phyloP scores from a whole-genome alignment of 1,284 basidiomycete genomes.

The Malassezia dermatis region DNA sequence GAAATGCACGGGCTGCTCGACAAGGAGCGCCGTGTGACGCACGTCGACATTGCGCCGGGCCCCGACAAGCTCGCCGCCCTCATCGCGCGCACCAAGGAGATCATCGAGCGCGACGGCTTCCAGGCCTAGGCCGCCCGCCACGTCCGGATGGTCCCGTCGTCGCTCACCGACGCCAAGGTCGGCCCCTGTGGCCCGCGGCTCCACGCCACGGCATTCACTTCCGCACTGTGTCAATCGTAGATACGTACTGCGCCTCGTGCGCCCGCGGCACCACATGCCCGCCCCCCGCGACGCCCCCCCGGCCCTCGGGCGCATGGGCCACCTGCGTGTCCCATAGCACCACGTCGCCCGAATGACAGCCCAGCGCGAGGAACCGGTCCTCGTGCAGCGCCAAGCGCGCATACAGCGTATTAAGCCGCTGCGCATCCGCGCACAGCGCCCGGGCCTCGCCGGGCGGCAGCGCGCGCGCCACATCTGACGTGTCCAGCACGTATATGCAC shows the following conservation, averaged over 20 bases:
- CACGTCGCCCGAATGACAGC: constrained; percentile 37
- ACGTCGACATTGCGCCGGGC: constrained; percentile 22
- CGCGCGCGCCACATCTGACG: neutral
- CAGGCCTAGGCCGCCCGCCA: constrained; percentile 19
- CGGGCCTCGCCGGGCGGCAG: neutral
- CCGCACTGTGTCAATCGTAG: constrained; percentile 20
- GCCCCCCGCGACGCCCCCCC: neutral
- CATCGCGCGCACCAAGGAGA: constrained; percentile 23
- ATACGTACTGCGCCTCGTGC: constrained; percentile 6
- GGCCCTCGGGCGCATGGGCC: neutral
- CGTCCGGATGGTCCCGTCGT: constrained; percentile 33
- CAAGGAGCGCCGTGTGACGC: constrained; percentile 36
- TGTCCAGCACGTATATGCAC: constrained; percentile 6
- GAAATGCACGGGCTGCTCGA: constrained; percentile 44
- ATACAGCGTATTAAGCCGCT: constrained; percentile 40
- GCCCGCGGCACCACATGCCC: constrained; percentile 16
- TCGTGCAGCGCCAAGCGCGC: constrained; percentile 37
- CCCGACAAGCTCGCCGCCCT: constrained; percentile 17
- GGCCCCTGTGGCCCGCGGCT: constrained; percentile 31
- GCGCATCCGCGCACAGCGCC: constrained; percentile 27
- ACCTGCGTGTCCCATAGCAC: constrained; percentile 33
- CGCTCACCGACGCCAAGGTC: constrained; percentile 31
- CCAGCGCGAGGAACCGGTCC: constrained; percentile 37
- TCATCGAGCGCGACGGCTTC: constrained; percentile 26
- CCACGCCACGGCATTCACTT: constrained; percentile 40